phyloP scores from a whole-genome alignment of 345 rosid genomes.

The Lumnitzera littorea region DNA sequence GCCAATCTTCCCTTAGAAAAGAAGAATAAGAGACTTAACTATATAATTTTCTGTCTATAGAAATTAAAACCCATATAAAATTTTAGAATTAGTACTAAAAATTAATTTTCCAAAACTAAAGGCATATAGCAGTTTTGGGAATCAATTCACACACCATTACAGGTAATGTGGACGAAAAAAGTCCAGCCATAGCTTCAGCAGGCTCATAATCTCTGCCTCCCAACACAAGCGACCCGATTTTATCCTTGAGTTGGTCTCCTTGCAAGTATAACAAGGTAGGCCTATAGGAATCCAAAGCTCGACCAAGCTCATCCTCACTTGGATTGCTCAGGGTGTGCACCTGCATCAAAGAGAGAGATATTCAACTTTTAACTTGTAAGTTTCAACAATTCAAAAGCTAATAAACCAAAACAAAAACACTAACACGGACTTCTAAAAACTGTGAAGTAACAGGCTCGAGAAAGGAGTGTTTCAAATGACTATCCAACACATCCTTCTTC shows the following conservation, averaged over 20 bases:
- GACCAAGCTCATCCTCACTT: constrained; percentile 25
- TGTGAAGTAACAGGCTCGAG: constrained; percentile 32
- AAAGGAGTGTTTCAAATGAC: constrained; percentile 20
- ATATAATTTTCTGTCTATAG: no score
- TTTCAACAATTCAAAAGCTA: not conserved
- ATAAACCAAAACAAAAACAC: not conserved
- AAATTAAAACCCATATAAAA: not conserved
- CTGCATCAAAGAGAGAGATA: constrained; percentile 16
- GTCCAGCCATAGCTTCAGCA: constrained; percentile 23
- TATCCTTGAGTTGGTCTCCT: constrained; percentile 31
- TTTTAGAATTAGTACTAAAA: not conserved
- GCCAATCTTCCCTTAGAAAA: no score
- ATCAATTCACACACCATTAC: constrained; percentile 1
- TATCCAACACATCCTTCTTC: constrained; percentile 11
- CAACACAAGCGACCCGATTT: constrained; percentile 25
- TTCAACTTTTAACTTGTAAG: no score
- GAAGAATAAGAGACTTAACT: no score
- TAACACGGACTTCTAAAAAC: constrained; percentile 23
- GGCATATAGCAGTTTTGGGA: not conserved
- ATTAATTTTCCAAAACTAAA: not conserved
- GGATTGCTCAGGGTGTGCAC: constrained; percentile 33
- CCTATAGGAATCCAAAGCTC: constrained; percentile 22
- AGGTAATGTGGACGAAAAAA: constrained; percentile 19
- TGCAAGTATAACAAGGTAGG: constrained; percentile 39
- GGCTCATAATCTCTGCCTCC: constrained; percentile 18